Base-by-base conservation (phyloP, 176 grass and related monocot species). In the Ampelocalamus luodianensis region DNA sequence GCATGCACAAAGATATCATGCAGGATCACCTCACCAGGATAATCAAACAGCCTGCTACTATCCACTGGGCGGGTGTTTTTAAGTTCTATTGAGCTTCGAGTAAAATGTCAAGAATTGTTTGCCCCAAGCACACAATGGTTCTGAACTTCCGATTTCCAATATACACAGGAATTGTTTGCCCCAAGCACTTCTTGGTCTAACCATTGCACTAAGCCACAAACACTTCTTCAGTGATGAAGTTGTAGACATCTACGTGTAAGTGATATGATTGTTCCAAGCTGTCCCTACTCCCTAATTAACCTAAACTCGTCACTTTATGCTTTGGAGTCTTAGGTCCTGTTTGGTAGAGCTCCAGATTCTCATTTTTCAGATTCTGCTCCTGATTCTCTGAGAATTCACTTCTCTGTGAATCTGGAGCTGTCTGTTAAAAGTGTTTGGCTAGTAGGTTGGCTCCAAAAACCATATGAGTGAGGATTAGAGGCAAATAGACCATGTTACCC, bases 191-290 rank as follows among this genome's bases (percentile, higher is more conserved):
- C 68, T 67, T 81, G 77, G 17, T 78, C 11, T 29, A 65, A 71
- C 66, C 65, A 86, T 46, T 58, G 20, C 0, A 43, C 46, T 23
- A 72, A n/a, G n/a, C n/a, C n/a, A n/a, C n/a, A n/a, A n/a, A 48
- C 3, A 62, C 38, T 66, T 72, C 63, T 78, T 82, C 22, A 86
- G 58, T 79, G 48, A 58, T 56, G 84, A 66, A 56, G 54, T 59
- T 82, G 83, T 72, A 86, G 83, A 71, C 67, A 79, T 87, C 84
- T 83, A 90, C 56, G 84, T 90, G 79, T 87, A 82, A 73, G 68
- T 50, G 58, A 60, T 90, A 68, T 74, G 27, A 43, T 72, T 77
- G 34, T 18, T 65, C 65, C 59, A 79, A 82, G 79, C 66, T 74
- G 61, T 58, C 58, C 59, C 16, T 87, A 83, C 49, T 87, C 58